These are phyloP conservation scores for Tuber magnatum DNA, from an alignment of 495 filamentous ascomycete species.

Conservation along the genomic window DNA sequence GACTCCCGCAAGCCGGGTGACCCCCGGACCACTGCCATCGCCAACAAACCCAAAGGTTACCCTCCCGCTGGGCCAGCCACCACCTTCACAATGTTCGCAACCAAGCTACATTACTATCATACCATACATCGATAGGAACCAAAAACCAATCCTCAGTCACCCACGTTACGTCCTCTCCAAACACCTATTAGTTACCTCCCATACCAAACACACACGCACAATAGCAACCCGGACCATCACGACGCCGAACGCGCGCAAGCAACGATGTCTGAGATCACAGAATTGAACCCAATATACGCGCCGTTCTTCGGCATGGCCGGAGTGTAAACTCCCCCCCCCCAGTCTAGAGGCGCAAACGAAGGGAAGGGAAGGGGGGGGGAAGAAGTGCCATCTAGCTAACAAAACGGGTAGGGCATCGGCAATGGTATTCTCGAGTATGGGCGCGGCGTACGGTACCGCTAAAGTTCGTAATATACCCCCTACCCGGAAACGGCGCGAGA, in stretches of 20 bases:
- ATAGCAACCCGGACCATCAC: conserved; percentile 11
- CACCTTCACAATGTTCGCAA: background rate
- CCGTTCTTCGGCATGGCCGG: conserved; percentile 89
- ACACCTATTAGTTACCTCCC: background rate
- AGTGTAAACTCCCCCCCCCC: conserved; percentile 47
- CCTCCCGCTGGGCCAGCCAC: background rate
- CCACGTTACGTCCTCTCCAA: conserved; percentile 15
- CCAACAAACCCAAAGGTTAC: background rate
- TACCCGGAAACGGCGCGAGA: background rate
- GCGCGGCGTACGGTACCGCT: conserved; percentile 94
- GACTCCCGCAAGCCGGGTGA: background rate
- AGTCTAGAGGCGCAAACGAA: background rate
- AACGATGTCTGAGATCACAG: conserved; percentile 41
- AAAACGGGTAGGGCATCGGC: conserved; percentile 66
- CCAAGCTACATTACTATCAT: background rate
- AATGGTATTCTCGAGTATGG: conserved; percentile 70
- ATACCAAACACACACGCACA: conserved; percentile 12
- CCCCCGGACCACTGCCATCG: background rate
- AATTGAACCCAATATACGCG: conserved; percentile 78
- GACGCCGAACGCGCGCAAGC: conserved; percentile 14
- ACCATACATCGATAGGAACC: background rate
- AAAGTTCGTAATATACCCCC: conserved; percentile 21
- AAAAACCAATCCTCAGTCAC: background rate
- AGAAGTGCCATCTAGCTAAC: conserved; percentile 5
- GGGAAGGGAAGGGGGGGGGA: background rate